A percentile compares a stretch with the other conserved stretches of the same genome.
Evolutionary conservation across 164 flowering plant genomes (phyloP).

Genomic region (Brasenia schreberi): DNA sequence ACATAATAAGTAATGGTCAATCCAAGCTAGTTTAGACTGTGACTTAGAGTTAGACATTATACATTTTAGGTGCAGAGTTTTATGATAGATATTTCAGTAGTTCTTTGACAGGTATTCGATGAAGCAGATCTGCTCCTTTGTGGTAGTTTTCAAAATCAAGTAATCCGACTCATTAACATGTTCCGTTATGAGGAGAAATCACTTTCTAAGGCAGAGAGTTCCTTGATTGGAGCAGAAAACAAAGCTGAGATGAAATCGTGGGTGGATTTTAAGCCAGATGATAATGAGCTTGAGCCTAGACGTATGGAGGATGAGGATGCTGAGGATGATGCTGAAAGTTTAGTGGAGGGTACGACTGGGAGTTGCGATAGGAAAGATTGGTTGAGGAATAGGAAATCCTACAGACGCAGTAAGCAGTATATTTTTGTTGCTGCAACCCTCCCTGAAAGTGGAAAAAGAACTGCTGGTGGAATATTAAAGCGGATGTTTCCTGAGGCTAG

Average conservation of each 20-base stretch:
- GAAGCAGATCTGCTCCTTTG: constrained; percentile 95
- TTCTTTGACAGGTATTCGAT: constrained; percentile 87
- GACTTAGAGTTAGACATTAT: too few relatives aligned
- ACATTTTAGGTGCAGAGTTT: too few relatives aligned
- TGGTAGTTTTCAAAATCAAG: constrained; percentile 93
- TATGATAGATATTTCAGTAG: too few relatives aligned
- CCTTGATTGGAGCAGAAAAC: constrained; percentile 12
- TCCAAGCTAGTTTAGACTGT: too few relatives aligned
- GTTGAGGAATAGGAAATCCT: constrained; percentile 62
- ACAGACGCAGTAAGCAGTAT: constrained; percentile 90
- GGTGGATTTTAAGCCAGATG: constrained; percentile 20
- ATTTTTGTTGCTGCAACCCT: constrained; percentile 98
- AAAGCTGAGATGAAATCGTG: constrained; percentile 14
- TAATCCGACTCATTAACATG: constrained; percentile 79
- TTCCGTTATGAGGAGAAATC: constrained; percentile 85
- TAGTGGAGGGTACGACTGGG: constrained; percentile 18
- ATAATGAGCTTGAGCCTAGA: constrained; percentile 18
- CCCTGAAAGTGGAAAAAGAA: constrained; percentile 81
- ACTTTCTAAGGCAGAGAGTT: constrained; percentile 33
- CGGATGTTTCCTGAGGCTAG: constrained; percentile 80
- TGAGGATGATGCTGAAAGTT: constrained; percentile 17
- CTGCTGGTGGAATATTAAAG: constrained; percentile 87
- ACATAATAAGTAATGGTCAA: too few relatives aligned
- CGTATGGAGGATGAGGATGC: constrained; percentile 24
- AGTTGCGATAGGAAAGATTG: constrained; percentile 35